Base-by-base conservation (phyloP, 768 basidiomycete genomes). In the Panaeolus papilionaceus region DNA sequence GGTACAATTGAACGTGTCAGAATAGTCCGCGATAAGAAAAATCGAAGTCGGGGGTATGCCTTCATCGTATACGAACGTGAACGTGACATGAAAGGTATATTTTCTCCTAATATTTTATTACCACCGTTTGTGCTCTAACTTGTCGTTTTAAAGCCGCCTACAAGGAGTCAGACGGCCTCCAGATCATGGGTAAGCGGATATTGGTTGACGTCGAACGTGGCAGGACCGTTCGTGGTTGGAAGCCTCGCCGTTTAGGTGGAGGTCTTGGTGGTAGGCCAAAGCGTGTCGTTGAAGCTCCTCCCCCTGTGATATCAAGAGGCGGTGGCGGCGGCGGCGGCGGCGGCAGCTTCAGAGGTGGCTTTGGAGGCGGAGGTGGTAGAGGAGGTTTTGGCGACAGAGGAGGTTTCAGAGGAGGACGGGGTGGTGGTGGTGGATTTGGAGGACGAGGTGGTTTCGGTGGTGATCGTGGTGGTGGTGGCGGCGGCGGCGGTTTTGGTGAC, bases 191-290 rank as follows among this genome's bases (percentile, higher is more conserved):
- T 74, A 98, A 98, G 78, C 88, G 93, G 73, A 96, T 99, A 71
- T 85, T 99, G 40, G 97, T 99, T 63, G 98, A 99, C 76, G 98
- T 99, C 69, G 98, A 99, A 79, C 92, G 98, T 40, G 98, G 98
- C 20, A 89, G 98, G 62, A 99, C 98, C 11, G 98, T 99, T 33
- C 90, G 97, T 67, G 98, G 96, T 2, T 99, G 98, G 98, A 98
- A 98, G 77, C 98, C 98, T 1, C 91, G 95, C 62, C 90, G 96
- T 64, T 83, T 99, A 0, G 98, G 97, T 20, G 98, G 98, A n/a
- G 98, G 98, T 5, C 86, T 99, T n/a, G 98, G 98, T n/a, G 98
- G 98, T 33, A 87, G 97, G 67, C 95, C 96, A 20, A 99, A 99
- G 77, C 89, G 89, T 4, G 88, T 87, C 0, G 70, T 79, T 20